Conservation (phyloP, 108 stramenopile genomes). For the Discostella stelligeroides region DNA sequence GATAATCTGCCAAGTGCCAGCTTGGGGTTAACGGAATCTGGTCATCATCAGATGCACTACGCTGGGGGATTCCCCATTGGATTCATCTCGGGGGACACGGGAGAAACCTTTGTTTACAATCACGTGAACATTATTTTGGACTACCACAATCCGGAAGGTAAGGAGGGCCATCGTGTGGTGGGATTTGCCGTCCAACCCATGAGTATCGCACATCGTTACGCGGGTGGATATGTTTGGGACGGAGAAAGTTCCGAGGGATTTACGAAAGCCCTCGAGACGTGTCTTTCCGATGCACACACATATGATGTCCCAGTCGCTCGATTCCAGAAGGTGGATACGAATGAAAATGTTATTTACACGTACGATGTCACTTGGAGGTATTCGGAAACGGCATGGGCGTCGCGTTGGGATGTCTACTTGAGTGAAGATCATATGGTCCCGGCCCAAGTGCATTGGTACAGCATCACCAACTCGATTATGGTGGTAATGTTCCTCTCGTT, state of each 20-base stretch:
- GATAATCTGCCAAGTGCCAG: slow-evolving; percentile 98
- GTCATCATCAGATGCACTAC: slow-evolving; percentile 72
- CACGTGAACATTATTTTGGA: slow-evolving; percentile 94
- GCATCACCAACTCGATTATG: slow-evolving; percentile 94
- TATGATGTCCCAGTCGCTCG: slow-evolving; percentile 40
- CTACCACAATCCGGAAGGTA: slow-evolving; percentile 83
- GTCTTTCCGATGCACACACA: slow-evolving; percentile 53
- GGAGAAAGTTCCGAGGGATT: slow-evolving; percentile 60
- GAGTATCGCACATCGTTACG: slow-evolving; percentile 83
- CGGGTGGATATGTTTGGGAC: slow-evolving; percentile 80
- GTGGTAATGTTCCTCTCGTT: slow-evolving; percentile 95
- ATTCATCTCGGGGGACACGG: slow-evolving; percentile 63
- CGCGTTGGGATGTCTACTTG: slow-evolving; percentile 98
- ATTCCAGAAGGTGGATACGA: slow-evolving; percentile 59
- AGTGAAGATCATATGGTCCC: slow-evolving; percentile 89
- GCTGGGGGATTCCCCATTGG: slow-evolving; percentile 96
- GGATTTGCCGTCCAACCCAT: slow-evolving; percentile 95
- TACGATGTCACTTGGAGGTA: slow-evolving; percentile 96
- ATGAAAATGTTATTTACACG: slow-evolving; percentile 90
- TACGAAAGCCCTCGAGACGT: slow-evolving; percentile 71
- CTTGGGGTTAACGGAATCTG: slow-evolving; percentile 50
- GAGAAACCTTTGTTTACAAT: slow-evolving; percentile 87
- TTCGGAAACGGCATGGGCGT: slow-evolving; percentile 93
- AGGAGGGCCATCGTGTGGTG: slow-evolving; percentile 92
- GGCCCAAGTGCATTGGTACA: slow-evolving; percentile 97